A percentile compares a stretch with the other conserved stretches of the same genome.
These are phyloP conservation scores for Penicillium sp. DNA, from an alignment of 2,329 filamentous ascomycete species.

Conservation along the genomic window DNA sequence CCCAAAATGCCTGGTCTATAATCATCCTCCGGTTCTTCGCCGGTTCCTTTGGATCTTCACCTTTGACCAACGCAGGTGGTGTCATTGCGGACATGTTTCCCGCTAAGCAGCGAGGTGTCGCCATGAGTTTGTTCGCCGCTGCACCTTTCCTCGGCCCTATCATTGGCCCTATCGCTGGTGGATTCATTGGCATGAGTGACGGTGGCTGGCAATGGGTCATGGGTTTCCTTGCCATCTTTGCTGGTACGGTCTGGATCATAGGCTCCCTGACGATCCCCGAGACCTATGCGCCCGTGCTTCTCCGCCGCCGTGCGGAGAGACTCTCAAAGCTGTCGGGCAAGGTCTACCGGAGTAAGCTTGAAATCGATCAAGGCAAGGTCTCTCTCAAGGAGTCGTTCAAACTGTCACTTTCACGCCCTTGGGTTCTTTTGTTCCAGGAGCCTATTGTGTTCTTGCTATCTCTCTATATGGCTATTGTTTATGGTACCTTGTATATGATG, in stretches of 20 bases:
- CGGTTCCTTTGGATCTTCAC: constrained; percentile 58
- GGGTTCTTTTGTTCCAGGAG: constrained; percentile 31
- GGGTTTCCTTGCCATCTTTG: constrained; percentile 30
- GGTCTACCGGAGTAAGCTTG: constrained; percentile 25
- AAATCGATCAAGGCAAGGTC: constrained; percentile 25
- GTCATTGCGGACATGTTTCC: constrained; percentile 60
- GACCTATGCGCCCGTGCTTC: constrained; percentile 31
- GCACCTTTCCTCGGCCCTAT: constrained; percentile 59
- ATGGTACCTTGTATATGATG: constrained; percentile 32
- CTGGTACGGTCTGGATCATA: constrained; percentile 29
- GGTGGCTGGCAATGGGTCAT: constrained; percentile 32
- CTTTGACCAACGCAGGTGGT: constrained; percentile 42
- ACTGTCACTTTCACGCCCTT: constrained; percentile 27
- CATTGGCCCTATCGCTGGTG: constrained; percentile 29
- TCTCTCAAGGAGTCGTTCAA: constrained; percentile 23
- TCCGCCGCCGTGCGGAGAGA: constrained; percentile 26
- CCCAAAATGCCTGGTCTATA: constrained; percentile 56
- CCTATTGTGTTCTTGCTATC: constrained; percentile 33
- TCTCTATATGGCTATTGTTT: constrained; percentile 31
- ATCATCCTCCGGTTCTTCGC: constrained; percentile 64
- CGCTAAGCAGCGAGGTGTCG: constrained; percentile 52
- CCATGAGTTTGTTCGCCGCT: constrained; percentile 62
- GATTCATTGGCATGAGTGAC: constrained; percentile 29
- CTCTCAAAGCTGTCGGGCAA: constrained; percentile 26
- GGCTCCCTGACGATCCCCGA: constrained; percentile 26